Conservation (phyloP, 176 grass and related monocot genomes). For the Bonia amplexicaulis region DNA sequence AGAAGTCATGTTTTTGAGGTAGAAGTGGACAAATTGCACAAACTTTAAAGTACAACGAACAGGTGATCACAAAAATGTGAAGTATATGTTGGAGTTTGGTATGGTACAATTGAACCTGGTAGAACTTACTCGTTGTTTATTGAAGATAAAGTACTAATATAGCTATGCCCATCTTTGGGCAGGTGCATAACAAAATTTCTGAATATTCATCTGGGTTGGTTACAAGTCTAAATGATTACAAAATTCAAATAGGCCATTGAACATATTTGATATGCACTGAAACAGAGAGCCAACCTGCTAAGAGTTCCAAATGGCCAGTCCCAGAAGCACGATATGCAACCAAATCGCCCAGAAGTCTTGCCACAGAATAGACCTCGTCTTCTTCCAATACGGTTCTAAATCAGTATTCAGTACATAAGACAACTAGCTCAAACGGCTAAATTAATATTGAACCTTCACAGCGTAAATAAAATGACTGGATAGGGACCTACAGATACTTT, state of each 20-base stretch:
- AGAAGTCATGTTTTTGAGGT: not conserved
- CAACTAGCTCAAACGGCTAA: not conserved
- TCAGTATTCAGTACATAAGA: constrained; percentile 34
- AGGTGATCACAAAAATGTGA: not conserved
- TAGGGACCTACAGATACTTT: constrained; percentile 78
- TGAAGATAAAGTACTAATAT: not conserved
- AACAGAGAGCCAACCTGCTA: constrained; percentile 63
- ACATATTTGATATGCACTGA: not conserved
- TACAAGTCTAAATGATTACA: not conserved
- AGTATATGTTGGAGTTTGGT: not conserved
- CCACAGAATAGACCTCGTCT: constrained; percentile 94
- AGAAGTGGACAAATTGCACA: not conserved
- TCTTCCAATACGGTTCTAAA: constrained; percentile 84
- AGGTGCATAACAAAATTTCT: not conserved
- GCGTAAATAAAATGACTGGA: constrained; percentile 22
- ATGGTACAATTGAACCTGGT: not conserved
- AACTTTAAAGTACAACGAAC: not conserved
- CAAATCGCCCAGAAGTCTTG: constrained; percentile 92
- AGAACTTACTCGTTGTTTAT: constrained; percentile 3
- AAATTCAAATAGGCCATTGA: not conserved
- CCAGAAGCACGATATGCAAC: constrained; percentile 99
- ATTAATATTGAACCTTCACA: constrained; percentile 16
- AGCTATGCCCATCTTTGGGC: not conserved
- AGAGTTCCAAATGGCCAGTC: constrained; percentile 92
- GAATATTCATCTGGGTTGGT: not conserved